Evolutionary conservation across 2,329 filamentous ascomycete genomes (phyloP), one percentile per base, ranked within the genome.

Genomic region (Hysterium pulicare): DNA sequence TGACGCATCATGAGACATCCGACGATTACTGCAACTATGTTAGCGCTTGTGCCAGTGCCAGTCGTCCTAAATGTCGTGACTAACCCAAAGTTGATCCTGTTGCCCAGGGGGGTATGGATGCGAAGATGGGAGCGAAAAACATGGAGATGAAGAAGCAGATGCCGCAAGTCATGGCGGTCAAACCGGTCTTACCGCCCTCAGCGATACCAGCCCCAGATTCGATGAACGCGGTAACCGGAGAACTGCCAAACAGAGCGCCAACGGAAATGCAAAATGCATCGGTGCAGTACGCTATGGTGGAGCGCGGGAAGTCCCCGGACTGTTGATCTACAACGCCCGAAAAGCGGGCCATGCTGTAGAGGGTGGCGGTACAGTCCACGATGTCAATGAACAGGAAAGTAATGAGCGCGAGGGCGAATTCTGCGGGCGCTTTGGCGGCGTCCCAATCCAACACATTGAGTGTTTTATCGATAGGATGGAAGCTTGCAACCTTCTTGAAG

Each of bases 331-430:
- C 83, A 34, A 88, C 81, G 26, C 86, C 82, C 52, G 84, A 86
- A 62, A 91, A 91, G 17, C 84, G 83, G 19, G 89, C 89, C 88
- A 95, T 94, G 30, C 86, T 86, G 70, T 94, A 95, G 41, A 94
- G 71, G 0, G 89, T 94, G 48, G 87, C 89, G 0, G 89, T 94
- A 50, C 83, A 86, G 67, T 94, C 89, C 40, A 95, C 81, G 46
- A 95, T 91, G 59, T 95, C 89, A 51, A 94, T 88, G 55, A 94
- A 94, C n/a, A 94, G 70, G 40, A 95, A 94, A 2, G 89, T 94
- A 64, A 94, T 83, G 41, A 95, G 79, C 1, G 89, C 89, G 38
- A 93, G 75, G 13, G 82, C 85, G 56, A 94, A 94, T 54, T 93
- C 83, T 3, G 79, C 79, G 9, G 84, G 81, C 38, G 86, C 80